Base-by-base conservation (phyloP, 176 grass and related monocot genomes). In the Zea luxurians region DNA sequence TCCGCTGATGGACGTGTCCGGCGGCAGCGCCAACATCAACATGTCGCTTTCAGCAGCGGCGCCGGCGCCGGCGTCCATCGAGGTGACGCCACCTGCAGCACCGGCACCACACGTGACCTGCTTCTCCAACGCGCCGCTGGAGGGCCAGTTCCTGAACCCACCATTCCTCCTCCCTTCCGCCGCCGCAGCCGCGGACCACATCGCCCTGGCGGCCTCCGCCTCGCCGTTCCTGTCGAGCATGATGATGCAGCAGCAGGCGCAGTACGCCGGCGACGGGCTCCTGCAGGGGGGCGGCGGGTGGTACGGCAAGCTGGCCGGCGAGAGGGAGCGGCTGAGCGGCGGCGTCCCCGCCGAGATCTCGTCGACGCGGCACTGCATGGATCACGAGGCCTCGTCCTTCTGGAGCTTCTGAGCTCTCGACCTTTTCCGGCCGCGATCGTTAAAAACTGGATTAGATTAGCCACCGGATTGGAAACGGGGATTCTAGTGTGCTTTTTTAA, bases 41-140 rank as follows among this genome's bases (percentile, higher is more conserved):
- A 54, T 21, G 47, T 77, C 82, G 3, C 20, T 42, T 17, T 44
- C 64, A 0, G 75, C 37, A 16, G 46, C 53, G 7, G 53, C 12
- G 34, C 15, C 37, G 54, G 45, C 79, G 44, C 10, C 50, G 53
- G 53, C 53, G 53, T 57, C 53, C 50, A 45, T 79, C 42, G 37
- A 42, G 76, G 49, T 38, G 6, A 73, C 66, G 11, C 46, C 83
- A 1, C 18, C 64, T 38, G 43, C 55, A 8, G 8, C 44, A 9
- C 44, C 44, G 44, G 10, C 45, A 4, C 77, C 37, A 13, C 77
- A 94, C 91, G 88, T 94, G 91, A 86, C 91, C 91, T 94, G 91
- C 91, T 94, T 94, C 91, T 94, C 91, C 91, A 86, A 86, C 77
- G 36, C 66, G 15, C 74, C 66, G 15, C 74, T 86, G 88, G 88